Conservation (phyloP, 1,284 basidiomycete genomes). For the Amylostereum chailletii region DNA sequence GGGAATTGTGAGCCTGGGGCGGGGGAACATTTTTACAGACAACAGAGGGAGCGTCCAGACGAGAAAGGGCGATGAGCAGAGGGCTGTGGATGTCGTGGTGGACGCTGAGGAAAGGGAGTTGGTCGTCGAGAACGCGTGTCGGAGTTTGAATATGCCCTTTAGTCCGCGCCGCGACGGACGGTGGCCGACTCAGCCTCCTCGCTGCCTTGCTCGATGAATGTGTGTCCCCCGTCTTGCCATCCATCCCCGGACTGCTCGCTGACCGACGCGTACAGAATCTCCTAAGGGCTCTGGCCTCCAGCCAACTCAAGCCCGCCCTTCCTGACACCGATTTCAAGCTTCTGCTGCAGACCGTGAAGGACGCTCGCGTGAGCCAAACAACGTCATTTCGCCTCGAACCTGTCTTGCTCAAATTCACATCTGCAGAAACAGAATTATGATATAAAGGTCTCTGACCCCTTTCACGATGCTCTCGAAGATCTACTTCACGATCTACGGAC, state of each 20-base stretch:
- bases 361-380: conserved; percentile 53
- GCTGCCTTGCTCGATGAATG: conserved; percentile 27
- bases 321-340: conserved; percentile 60
- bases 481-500: conserved; percentile 76
- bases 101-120: conserved; percentile 5
- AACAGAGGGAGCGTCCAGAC: no score
- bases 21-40: no score
- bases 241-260: conserved; percentile 17
- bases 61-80: conserved; percentile 6
- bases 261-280: conserved; percentile 47
- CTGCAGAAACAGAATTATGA: conserved; percentile 51
- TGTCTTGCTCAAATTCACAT: conserved; percentile 9
- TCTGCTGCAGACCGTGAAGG: conserved; percentile 66
- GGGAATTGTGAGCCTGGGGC: no score
- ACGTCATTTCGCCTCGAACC: conserved; percentile 9
- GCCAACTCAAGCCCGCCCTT: conserved; percentile 43
- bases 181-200: not conserved
- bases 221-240: conserved; percentile 21
- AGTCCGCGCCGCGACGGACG: conserved; percentile 15
- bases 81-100: conserved; percentile 12
- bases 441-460: conserved; percentile 74
- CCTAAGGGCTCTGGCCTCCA: conserved; percentile 65
- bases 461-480: conserved; percentile 87
- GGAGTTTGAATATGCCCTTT: conserved; percentile 27
- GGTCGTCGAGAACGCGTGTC: conserved; percentile 7